These are phyloP conservation scores for Fusarium abutilonis DNA, from an alignment of 2,329 filamentous ascomycete genomes.

Conservation along the genomic window DNA sequence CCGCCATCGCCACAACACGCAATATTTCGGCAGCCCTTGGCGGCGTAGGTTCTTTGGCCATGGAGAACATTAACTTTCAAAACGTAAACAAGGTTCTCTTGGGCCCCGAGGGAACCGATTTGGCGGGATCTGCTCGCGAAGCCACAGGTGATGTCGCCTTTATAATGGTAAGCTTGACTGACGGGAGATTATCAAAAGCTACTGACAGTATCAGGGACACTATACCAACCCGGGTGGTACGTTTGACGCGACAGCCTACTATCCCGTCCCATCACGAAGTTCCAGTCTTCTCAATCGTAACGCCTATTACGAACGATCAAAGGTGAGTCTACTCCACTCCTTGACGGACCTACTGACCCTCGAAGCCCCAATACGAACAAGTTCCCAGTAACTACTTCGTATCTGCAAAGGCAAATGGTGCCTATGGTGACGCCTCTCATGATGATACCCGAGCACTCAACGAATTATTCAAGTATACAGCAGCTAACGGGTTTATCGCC, in stretches of 20 bases:
- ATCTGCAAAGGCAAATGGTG: slow-evolving; percentile 65
- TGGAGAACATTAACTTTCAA: slow-evolving; percentile 60
- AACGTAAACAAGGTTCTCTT: slow-evolving; percentile 47
- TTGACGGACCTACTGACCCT: background rate
- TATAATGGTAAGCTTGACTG: slow-evolving; percentile 39
- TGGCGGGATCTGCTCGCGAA: slow-evolving; percentile 24
- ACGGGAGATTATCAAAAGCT: background rate
- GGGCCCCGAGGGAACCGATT: slow-evolving; percentile 31
- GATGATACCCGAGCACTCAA: slow-evolving; percentile 77
- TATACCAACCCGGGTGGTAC: slow-evolving; percentile 37
- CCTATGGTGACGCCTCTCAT: slow-evolving; percentile 73
- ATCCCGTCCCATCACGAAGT: slow-evolving; percentile 32
- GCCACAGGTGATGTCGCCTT: slow-evolving; percentile 32
- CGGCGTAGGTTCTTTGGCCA: slow-evolving; percentile 55
- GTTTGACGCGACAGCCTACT: slow-evolving; percentile 40
- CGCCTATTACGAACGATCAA: slow-evolving; percentile 76
- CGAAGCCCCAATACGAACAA: slow-evolving; percentile 72
- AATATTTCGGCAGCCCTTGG: slow-evolving; percentile 46
- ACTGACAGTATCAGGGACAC: slow-evolving; percentile 42
- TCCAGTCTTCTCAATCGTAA: slow-evolving; percentile 60
- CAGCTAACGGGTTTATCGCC: slow-evolving; percentile 64
- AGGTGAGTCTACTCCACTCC: slow-evolving; percentile 46
- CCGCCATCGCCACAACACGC: slow-evolving; percentile 73
- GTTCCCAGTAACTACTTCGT: slow-evolving; percentile 69
- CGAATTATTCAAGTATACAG: slow-evolving; percentile 62